A percentile compares a stretch with the other conserved stretches of the same genome.
Evolutionary conservation across 805 yeast species (phyloP).

Genomic region (Komagataella phaffii): DNA sequence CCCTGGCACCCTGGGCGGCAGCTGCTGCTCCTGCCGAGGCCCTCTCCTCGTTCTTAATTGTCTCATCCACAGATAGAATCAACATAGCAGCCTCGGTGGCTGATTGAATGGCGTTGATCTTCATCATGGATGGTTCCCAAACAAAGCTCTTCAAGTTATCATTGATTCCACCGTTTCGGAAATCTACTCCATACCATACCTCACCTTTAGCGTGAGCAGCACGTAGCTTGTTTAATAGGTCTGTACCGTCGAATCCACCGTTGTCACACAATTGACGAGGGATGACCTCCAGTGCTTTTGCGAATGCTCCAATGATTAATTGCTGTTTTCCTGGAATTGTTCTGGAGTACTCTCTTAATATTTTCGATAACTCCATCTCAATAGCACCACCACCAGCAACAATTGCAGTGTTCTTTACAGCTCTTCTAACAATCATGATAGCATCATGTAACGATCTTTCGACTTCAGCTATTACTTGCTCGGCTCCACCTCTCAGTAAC

Average conservation of each 20-base stretch:
- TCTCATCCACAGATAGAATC: conserved; percentile 92
- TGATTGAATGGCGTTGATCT: conserved; percentile 83
- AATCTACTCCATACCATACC: conserved; percentile 85
- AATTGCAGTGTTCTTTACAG: conserved; percentile 71
- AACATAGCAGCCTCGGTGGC: conserved; percentile 96
- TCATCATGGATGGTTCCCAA: conserved; percentile 97
- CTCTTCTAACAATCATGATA: conserved; percentile 94
- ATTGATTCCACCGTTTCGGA: conserved; percentile 68
- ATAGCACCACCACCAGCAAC: conserved; percentile 99
- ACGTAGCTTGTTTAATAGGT: conserved; percentile 77
- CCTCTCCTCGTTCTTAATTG: conserved; percentile 62
- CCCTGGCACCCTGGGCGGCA: conserved; percentile 46
- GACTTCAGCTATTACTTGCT: conserved; percentile 96
- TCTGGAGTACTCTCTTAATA: conserved; percentile 75
- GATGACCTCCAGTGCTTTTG: conserved; percentile 87
- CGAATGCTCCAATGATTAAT: conserved; percentile 81
- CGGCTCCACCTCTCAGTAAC: conserved; percentile 94
- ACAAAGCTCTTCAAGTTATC: conserved; percentile 78
- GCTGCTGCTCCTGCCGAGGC: conserved; percentile 35
- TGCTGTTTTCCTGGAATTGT: conserved; percentile 94
- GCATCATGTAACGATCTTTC: conserved; percentile 98
- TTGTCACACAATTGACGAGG: conserved; percentile 97
- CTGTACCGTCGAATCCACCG: conserved; percentile 99
- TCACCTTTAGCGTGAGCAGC: conserved; percentile 93
- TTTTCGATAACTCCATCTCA: conserved; percentile 91